Percentiles rank a stretch among this genome's conserved stretches.
Evolutionary conservation across 352 stramenopile genomes (phyloP).

Genomic region (Phytophthora palmivora): DNA sequence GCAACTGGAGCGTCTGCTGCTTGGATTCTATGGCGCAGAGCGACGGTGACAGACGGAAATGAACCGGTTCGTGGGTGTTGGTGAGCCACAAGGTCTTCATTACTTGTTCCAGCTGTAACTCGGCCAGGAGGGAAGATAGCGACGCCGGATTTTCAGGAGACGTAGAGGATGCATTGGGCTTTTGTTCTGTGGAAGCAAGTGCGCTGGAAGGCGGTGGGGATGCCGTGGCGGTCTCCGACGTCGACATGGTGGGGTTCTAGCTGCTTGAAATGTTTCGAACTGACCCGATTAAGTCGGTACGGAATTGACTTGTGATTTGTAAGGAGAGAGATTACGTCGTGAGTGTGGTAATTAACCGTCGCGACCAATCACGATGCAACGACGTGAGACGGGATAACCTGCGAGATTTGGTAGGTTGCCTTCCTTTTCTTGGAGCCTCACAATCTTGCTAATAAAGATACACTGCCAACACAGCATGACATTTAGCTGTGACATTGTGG

Average conservation of each 20-base stretch:
- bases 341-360: background rate
- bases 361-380: too few relatives aligned
- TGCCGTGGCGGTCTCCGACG: constrained; percentile 4
- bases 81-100: constrained; percentile 32
- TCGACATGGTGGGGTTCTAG: constrained; percentile 12
- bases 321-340: constrained; percentile 3
- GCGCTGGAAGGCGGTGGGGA: constrained; percentile 1
- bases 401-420: constrained; percentile 7
- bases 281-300: too few relatives aligned
- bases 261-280: constrained; percentile 17
- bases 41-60: constrained; percentile 33
- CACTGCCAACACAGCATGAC: background rate
- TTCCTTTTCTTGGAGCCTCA: too few relatives aligned
- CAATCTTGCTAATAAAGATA: background rate
- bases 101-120: constrained; percentile 46
- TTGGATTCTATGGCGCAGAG: constrained; percentile 27
- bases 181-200: background rate
- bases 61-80: constrained; percentile 31
- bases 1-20: constrained; percentile 30
- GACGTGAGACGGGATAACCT: constrained; percentile 12
- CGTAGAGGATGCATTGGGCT: background rate
- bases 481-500: background rate
- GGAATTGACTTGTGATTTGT: constrained; percentile 18
- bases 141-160: constrained; percentile 8
- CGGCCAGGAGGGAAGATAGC: constrained; percentile 22